Base-by-base conservation (phyloP, 768 basidiomycete species). In the Mycena belliarum region DNA sequence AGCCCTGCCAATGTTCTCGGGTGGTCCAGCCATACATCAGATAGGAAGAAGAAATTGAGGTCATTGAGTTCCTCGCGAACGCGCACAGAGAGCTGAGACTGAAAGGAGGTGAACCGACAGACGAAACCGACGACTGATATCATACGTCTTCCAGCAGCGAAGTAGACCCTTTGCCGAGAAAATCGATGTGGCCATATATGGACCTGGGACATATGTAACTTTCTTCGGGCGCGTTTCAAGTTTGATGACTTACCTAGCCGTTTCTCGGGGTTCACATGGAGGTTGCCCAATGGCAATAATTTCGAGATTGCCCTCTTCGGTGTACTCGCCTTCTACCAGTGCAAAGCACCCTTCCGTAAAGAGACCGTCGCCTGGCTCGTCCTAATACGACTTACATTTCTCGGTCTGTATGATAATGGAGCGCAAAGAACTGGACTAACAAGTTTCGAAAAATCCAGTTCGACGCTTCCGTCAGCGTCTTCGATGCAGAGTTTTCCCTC, bases 301-400 rank as follows among this genome's bases (percentile, higher is more conserved):
- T 63, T 89, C 82, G 48, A 99, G 78, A 1, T 82, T 90, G 48
- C 88, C 91, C 28, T 98, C 94, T 58, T 95, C 88, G 0, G 92
- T 98, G 69, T 98, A 99, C 67, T 95, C 92, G 21, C 97, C 97
- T 75, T 98, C 97, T 0, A 98, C 86, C 16, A 99, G 82, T 1
- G 94, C 93, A 71, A 98, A 91, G 57, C 89, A 94, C 0, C 97
- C 97, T 72, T 98, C 97, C 0, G 95, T 97, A 68, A 97, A 98
- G 7, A 99, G 70, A 1, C 97, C 97, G 67, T 96, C 94, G 38
- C 95, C 93, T 18, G 96, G 95, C 59, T 91, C 89, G 71, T 95
- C 85, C 84, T 87, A 63, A 44, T 51, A 29, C 57, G 44, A 49
- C 59, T 60, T 55, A 45, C 29, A 52, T 56, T 60, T 63, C 68